These are phyloP conservation scores for Stipa capillata DNA, from an alignment of 176 grass and related monocot species.

Conservation along the genomic window DNA sequence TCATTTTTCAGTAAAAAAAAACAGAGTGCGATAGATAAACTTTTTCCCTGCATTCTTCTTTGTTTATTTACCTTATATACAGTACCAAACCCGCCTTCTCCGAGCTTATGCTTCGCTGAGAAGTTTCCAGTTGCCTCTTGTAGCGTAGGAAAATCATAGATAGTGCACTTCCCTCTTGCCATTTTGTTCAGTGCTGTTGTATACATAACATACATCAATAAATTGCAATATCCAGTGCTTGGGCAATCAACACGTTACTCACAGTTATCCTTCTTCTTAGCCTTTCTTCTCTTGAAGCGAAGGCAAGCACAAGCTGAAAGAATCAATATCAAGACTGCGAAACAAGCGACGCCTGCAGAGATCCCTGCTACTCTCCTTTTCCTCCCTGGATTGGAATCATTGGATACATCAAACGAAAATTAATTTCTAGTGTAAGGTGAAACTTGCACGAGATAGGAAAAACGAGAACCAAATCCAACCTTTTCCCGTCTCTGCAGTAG, in stretches of 20 bases:
- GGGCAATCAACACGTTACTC: constrained; percentile 4
- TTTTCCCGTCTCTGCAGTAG: background rate
- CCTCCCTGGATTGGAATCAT: constrained; percentile 1
- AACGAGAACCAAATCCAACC: background rate
- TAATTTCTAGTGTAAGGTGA: background rate
- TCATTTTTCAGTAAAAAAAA: background rate
- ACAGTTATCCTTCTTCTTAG: background rate
- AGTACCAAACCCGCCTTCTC: constrained; percentile 38
- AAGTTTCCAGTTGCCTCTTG: constrained; percentile 41
- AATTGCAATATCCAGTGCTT: background rate
- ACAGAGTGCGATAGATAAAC: background rate
- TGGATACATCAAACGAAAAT: background rate
- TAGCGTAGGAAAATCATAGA: constrained; percentile 30
- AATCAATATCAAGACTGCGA: constrained; percentile 2
- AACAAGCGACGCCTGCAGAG: constrained; percentile 9
- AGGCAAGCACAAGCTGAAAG: constrained; percentile 20
- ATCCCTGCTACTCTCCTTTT: constrained; percentile 11
- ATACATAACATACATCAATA: background rate
- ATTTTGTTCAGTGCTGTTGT: constrained; percentile 23
- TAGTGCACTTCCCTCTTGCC: constrained; percentile 29
- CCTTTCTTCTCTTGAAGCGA: constrained; percentile 18
- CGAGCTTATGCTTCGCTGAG: constrained; percentile 32
- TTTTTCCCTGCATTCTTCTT: too few species aligned
- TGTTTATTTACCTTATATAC: constrained; percentile 38
- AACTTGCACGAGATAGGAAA: background rate